Evolutionary conservation across 768 basidiomycete species (phyloP), one percentile per base, ranked within the genome.

Genomic region (Boletellus ananas): DNA sequence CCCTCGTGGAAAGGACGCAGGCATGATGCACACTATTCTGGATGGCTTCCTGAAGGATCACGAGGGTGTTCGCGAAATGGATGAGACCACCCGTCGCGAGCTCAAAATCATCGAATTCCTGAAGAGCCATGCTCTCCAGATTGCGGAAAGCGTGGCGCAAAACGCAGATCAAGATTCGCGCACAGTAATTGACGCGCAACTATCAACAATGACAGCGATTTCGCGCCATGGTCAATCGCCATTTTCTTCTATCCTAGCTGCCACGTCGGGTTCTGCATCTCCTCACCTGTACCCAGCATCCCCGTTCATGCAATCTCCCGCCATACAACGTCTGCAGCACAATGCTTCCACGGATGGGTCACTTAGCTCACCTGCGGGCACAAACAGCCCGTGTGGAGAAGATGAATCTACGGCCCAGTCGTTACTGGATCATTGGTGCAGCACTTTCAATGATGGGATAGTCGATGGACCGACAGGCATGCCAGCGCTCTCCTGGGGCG

Each of bases 71-170:
- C 71, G 78, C 49, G 88, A 90, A 54, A 78, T 87, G 72, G 88
- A 90, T 64, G 87, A 88, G 58, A 91, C 89, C 3, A 92, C 89
- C 6, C 79, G 81, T 34, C 70, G 90, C 61, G 90, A 93, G 58
- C 73, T 92, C 59, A 89, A 84, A 62, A 92, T 87, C 20, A 90
- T 93, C 55, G 85, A 90, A 67, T 90, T 91, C 57, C 64, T 92
- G 52, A 85, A 84, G 69, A 74, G 61, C 44, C 87, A 86, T 59
- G 81, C 84, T 11, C 79, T 79, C 16, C 80, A 84, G 58, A 68
- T 65, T 48, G 71, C 66, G 23, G 73, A 75, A 55, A 67, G 35
- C 63, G 68, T 51, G 46, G 63, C 29, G 4, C 65, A 58, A 18
- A 51, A 47, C 35, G 20, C 33, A 10, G 59, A 63, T 9, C 51